Evolutionary conservation across 768 basidiomycete genomes (phyloP).

Genomic region (Boletus vermiculosoides): DNA sequence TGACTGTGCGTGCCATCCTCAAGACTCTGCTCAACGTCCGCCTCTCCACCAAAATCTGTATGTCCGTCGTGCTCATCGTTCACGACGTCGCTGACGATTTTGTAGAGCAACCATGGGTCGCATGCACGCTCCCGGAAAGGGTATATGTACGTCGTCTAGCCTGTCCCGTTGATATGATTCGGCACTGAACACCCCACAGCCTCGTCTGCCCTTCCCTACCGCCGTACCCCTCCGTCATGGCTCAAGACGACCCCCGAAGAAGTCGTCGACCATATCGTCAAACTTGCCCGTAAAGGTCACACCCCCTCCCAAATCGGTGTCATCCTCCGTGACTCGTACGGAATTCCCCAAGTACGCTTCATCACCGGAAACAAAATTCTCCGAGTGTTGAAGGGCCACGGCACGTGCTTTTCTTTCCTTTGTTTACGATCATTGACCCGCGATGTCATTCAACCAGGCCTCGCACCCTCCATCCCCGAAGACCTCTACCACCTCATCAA

Average conservation of each 20-base stretch:
- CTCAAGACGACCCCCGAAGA: slow-evolving; percentile 96
- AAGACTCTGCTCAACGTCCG: slow-evolving; percentile 12
- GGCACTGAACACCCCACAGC: slow-evolving; percentile 39
- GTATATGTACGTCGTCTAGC: slow-evolving; percentile 77
- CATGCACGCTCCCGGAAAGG: slow-evolving; percentile 99
- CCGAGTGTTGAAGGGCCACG: slow-evolving; percentile 92
- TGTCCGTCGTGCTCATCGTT: slow-evolving; percentile 18
- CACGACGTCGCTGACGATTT: slow-evolving; percentile 10
- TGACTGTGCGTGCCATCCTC: slow-evolving; percentile 24
- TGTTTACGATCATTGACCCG: slow-evolving; percentile 1
- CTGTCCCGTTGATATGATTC: background rate
- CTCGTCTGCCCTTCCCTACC: slow-evolving; percentile 97
- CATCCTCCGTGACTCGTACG: slow-evolving; percentile 95
- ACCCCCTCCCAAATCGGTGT: slow-evolving; percentile 99
- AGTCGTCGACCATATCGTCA: slow-evolving; percentile 93
- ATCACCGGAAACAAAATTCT: slow-evolving; percentile 99
- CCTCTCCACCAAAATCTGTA: slow-evolving; percentile 34
- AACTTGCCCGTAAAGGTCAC: slow-evolving; percentile 96
- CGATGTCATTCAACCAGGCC: slow-evolving; percentile 51
- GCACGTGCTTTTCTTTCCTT: slow-evolving; percentile 46
- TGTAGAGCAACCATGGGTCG: slow-evolving; percentile 76
- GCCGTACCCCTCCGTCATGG: slow-evolving; percentile 92
- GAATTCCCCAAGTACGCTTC: slow-evolving; percentile 96
- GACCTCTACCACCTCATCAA: slow-evolving; percentile 99
- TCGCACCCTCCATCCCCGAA: slow-evolving; percentile 97